A percentile compares a stretch with the other conserved stretches of the same genome.
Conservation (phyloP, 2,329 filamentous ascomycete species). For the Delphinella strobiligena region DNA sequence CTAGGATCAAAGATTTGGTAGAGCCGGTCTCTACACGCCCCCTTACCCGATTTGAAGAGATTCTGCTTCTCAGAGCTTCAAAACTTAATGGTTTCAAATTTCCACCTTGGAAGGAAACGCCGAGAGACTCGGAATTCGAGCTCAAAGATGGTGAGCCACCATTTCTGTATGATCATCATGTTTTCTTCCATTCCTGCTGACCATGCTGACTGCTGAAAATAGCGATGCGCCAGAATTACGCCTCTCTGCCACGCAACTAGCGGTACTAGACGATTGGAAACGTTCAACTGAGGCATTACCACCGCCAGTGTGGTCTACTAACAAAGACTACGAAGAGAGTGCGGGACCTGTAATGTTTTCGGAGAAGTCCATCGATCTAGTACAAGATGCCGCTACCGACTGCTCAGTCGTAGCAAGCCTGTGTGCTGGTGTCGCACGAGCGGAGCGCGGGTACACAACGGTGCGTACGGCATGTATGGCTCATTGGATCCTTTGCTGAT, state of each 20-base stretch:
- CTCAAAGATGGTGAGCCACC: constrained; percentile 33
- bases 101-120: constrained; percentile 66
- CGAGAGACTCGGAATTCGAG: constrained; percentile 50
- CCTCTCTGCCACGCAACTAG: constrained; percentile 61
- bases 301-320: constrained; percentile 26
- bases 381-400: constrained; percentile 91
- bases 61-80: constrained; percentile 65
- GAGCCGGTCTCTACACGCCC: constrained; percentile 47
- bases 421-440: constrained; percentile 64
- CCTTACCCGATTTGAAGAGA: constrained; percentile 59
- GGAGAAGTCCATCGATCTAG: constrained; percentile 58
- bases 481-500: not conserved
- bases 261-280: constrained; percentile 76
- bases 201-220: not conserved
- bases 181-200: not conserved
- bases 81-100: constrained; percentile 74
- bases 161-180: constrained; percentile 50
- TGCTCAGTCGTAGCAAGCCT: constrained; percentile 95
- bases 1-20: constrained; percentile 24
- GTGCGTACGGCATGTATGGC: constrained; percentile 31
- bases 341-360: constrained; percentile 44
- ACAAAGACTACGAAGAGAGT: constrained; percentile 13
- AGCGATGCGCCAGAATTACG: constrained; percentile 60
- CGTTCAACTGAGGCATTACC: constrained; percentile 58
- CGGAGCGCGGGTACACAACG: constrained; percentile 55